Percentiles rank a stretch among this genome's conserved stretches.
phyloP scores from a whole-genome alignment of 441 rosid species.

The Geranium incanum region DNA sequence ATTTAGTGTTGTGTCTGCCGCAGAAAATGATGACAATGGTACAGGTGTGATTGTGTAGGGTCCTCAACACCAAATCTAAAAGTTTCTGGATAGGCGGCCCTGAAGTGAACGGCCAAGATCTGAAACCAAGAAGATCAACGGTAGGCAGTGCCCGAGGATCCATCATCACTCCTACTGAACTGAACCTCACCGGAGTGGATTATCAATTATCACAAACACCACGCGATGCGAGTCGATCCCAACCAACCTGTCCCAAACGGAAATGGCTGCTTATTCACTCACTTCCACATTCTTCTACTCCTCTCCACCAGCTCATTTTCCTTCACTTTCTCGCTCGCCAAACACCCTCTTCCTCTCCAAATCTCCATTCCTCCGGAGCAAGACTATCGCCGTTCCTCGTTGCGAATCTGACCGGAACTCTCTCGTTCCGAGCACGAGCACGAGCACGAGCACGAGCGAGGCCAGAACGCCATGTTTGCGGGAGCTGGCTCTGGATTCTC shows the following conservation, averaged over 20 bases:
- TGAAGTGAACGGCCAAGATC: slow-evolving; percentile 5
- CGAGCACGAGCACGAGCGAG: not conserved
- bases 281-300: not conserved
- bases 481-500: slow-evolving; percentile 34
- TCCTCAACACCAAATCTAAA: too few relatives aligned
- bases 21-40: not conserved
- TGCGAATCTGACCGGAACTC: not conserved
- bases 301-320: not conserved
- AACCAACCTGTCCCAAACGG: too few relatives aligned
- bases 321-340: not conserved
- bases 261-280: too few relatives aligned
- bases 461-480: not conserved
- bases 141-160: not conserved
- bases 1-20: not conserved
- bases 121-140: not conserved
- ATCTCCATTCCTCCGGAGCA: not conserved
- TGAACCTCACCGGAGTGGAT: not conserved
- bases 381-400: not conserved
- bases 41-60: too few relatives aligned
- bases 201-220: too few relatives aligned
- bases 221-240: too few relatives aligned
- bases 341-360: slow-evolving; percentile 3
- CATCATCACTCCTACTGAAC: not conserved
- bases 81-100: not conserved
- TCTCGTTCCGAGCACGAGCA: not conserved